phyloP scores from a whole-genome alignment of 129 eudicot genomes.

The Scalesia atractyloides region DNA sequence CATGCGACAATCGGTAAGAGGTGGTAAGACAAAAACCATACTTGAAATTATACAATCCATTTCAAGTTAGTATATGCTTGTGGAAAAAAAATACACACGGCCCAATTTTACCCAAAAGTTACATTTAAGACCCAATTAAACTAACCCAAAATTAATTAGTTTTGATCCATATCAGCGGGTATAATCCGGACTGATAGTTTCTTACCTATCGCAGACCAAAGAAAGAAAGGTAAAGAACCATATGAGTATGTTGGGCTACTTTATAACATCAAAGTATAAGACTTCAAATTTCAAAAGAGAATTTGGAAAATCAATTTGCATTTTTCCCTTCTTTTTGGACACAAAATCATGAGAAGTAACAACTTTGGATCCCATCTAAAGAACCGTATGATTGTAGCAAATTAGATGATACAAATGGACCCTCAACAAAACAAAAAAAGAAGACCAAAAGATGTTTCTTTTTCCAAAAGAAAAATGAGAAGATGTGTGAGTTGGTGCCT shows the following conservation, averaged over 20 bases:
- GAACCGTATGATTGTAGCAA: constrained; percentile 28
- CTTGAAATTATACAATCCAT: no score
- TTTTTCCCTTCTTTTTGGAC: constrained; percentile 23
- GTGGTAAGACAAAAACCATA: no score
- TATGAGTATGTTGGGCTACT: constrained; percentile 16
- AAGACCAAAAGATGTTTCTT: constrained; percentile 27
- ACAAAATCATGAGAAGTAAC: constrained; percentile 26
- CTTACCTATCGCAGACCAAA: neutral
- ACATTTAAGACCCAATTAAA: no score
- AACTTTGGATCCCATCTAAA: constrained; percentile 28
- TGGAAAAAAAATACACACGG: no score
- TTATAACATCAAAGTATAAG: constrained; percentile 18
- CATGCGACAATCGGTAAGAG: no score
- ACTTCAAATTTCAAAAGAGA: neutral
- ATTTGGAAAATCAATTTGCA: constrained; percentile 15
- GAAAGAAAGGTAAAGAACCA: neutral
- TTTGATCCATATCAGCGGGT: no score
- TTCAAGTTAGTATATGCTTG: no score
- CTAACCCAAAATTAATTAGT: neutral
- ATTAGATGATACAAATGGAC: constrained; percentile 34
- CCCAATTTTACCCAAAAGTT: no score
- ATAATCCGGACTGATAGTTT: neutral
- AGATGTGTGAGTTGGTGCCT: constrained; percentile 29
- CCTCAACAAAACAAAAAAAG: constrained; percentile 16
- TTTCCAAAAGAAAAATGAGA: constrained; percentile 22